Base-by-base conservation (phyloP, 495 filamentous ascomycete species). In the Letharia columbiana region DNA sequence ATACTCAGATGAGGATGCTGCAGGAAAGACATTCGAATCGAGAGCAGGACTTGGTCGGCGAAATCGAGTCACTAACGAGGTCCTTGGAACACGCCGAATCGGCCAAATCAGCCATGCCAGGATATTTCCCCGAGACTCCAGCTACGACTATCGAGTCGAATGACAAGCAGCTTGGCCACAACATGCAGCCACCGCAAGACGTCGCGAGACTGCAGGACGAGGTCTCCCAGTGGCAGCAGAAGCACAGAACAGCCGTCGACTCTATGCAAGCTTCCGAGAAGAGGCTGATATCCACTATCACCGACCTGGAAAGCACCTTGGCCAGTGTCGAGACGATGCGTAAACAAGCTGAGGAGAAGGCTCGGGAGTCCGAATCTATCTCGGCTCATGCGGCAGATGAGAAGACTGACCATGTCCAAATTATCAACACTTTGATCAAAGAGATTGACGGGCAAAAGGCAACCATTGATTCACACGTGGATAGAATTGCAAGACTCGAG, bases 371-470 rank as follows among this genome's bases (percentile, higher is more conserved):
- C 64, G 80, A 74, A 56, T 68, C 65, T 45, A 64, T 73, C 52
- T 63, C 79, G 56, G 80, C 73, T 69, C 73, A 67, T 67, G 77
- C 71, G 67, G 80, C 73, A 37, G 76, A 79, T 68, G 85, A 86
- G 70, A 78, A 78, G 39, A 71, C 63, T 17, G 82, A 82, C 70
- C 89, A 96, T 67, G 78, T 87, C 64, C 82, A 67, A 40, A 67
- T 65, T 47, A 81, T 96, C 41, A 79, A 82, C 41, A 77, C 79
- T 41, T 76, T 99, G 52, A 88, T 89, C 67, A 80, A 77, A 64
- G 85, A 92, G 69, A 87, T 98, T 65, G 86, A 91, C 40, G 84
- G 89, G 66, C 90, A 95, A 75, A 92, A 89, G 77, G 74, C 81
- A 20, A 84, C 87, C 37, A 85, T 91, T 70, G 82, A 83, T 52